Evolutionary conservation across 805 yeast species (phyloP).

Genomic region (Candida saitoana): DNA sequence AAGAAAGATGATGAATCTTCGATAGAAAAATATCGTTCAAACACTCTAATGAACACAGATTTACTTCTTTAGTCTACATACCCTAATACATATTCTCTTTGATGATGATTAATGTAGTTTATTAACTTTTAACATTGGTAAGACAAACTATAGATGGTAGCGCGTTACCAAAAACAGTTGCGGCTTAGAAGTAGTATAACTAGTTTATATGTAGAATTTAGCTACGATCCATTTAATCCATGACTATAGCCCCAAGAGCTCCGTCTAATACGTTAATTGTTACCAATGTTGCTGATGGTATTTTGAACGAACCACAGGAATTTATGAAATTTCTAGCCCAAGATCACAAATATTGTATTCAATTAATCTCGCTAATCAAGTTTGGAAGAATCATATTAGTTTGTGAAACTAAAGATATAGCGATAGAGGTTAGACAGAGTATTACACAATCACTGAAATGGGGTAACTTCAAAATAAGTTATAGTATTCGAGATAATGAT

Average conservation of each 20-base stretch:
- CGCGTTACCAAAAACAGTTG: no score
- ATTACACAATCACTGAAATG: conserved; percentile 15
- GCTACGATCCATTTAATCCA: no score
- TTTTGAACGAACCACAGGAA: conserved; percentile 23
- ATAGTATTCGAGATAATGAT: conserved; percentile 33
- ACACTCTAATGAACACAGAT: no score
- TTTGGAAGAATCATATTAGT: conserved; percentile 33
- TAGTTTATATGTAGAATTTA: no score
- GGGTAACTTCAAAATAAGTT: conserved; percentile 18
- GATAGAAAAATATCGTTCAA: conserved; percentile 9
- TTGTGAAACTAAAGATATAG: conserved; percentile 21
- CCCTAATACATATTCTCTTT: no score
- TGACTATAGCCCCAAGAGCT: conserved; percentile 8
- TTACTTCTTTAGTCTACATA: no score
- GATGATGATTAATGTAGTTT: no score
- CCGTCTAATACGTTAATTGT: conserved; percentile 37
- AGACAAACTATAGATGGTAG: no score
- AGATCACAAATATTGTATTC: conserved; percentile 19
- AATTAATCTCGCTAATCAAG: conserved; percentile 29
- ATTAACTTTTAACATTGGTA: no score
- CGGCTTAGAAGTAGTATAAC: no score
- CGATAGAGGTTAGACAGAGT: conserved; percentile 17
- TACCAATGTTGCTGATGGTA: conserved; percentile 20
- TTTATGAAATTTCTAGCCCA: conserved; percentile 23
- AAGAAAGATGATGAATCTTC: conserved; percentile 24